These are phyloP conservation scores for Lipomyces orientalis DNA, from an alignment of 805 yeast genomes.

Conservation along the genomic window DNA sequence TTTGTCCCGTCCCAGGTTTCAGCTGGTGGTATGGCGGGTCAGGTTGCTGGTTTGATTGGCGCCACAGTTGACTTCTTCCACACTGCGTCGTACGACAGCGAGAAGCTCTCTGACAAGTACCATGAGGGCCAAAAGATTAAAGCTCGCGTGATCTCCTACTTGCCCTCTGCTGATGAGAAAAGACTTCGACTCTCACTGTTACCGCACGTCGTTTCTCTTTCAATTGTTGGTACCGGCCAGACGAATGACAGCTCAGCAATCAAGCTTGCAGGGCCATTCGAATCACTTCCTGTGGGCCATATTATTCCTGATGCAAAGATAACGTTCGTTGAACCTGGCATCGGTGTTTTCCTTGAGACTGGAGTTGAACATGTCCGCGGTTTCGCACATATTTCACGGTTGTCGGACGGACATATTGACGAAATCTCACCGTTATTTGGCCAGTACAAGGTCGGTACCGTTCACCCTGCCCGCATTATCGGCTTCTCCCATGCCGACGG, in stretches of 20 bases:
- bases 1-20: constrained; percentile 67
- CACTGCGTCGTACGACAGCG: constrained; percentile 53
- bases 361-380: constrained; percentile 64
- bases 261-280: constrained; percentile 48
- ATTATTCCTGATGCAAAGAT: constrained; percentile 61
- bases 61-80: constrained; percentile 76
- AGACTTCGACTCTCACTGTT: constrained; percentile 68
- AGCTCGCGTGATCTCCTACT: constrained; percentile 31
- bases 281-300: constrained; percentile 82
- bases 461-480: constrained; percentile 76
- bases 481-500: constrained; percentile 73
- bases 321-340: constrained; percentile 53
- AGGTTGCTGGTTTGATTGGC: constrained; percentile 64
- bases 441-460: constrained; percentile 63
- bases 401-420: constrained; percentile 51
- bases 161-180: constrained; percentile 46
- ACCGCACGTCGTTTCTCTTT: constrained; percentile 57
- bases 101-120: constrained; percentile 62
- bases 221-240: constrained; percentile 28
- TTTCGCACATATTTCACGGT: constrained; percentile 77
- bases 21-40: constrained; percentile 69
- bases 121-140: constrained; percentile 62
- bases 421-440: constrained; percentile 41
- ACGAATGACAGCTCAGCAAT: background rate
- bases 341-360: constrained; percentile 50